Percentiles rank a stretch among this genome's conserved stretches.
phyloP scores from a whole-genome alignment of 169 alveolate genomes.

The Plasmodium gonderi region DNA sequence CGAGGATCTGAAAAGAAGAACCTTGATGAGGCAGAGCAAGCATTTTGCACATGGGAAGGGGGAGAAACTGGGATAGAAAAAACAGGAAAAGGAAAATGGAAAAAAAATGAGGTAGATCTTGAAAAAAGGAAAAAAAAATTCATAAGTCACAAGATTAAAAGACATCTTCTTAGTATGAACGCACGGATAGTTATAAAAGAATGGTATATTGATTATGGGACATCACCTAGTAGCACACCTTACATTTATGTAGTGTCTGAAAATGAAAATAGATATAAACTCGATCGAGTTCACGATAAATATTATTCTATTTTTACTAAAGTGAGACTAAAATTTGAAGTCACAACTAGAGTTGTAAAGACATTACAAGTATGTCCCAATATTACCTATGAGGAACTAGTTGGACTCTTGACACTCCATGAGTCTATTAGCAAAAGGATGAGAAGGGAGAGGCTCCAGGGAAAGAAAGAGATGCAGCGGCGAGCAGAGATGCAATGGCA shows the following conservation, averaged over 20 bases:
- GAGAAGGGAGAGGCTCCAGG: background rate
- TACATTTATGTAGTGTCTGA: conserved; percentile 22
- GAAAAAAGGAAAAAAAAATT: conserved; percentile 10
- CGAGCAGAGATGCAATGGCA: background rate
- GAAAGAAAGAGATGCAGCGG: background rate
- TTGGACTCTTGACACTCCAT: conserved; percentile 4
- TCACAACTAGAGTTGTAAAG: conserved; percentile 22
- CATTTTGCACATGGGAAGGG: background rate
- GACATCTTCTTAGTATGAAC: conserved; percentile 7
- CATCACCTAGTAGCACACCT: conserved; percentile 1
- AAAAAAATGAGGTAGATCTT: background rate
- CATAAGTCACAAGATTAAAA: conserved; percentile 19
- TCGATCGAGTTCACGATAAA: background rate
- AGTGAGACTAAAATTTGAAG: conserved; percentile 20
- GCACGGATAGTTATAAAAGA: conserved; percentile 25
- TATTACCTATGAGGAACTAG: background rate
- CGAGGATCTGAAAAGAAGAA: too few relatives aligned
- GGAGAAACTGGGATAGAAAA: background rate
- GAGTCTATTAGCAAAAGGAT: background rate
- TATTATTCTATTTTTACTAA: conserved; percentile 14
- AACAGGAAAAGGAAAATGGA: background rate
- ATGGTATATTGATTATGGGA: conserved; percentile 44
- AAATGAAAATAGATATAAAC: conserved; percentile 12
- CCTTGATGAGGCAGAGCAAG: too few relatives aligned
- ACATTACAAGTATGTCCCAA: conserved; percentile 6